These are phyloP conservation scores for Lathyrus oleraceus DNA, from an alignment of 306 rosid species.

Conservation along the genomic window DNA sequence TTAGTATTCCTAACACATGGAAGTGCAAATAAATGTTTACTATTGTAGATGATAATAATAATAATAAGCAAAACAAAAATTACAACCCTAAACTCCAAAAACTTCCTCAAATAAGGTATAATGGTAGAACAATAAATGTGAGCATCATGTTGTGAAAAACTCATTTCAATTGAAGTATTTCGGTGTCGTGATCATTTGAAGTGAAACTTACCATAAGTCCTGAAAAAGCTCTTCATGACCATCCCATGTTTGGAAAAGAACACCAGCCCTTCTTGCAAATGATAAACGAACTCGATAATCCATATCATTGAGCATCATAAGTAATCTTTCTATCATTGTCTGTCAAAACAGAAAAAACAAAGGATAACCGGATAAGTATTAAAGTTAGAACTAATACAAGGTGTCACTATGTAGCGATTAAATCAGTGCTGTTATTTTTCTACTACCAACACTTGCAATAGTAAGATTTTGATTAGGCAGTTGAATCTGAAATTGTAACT, in stretches of 20 bases:
- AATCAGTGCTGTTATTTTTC: not conserved
- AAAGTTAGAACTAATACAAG: slow-evolving; percentile 7
- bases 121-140: not conserved
- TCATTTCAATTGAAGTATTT: not conserved
- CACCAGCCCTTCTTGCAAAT: slow-evolving; percentile 67
- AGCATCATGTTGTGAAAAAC: slow-evolving; percentile 7
- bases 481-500: not conserved
- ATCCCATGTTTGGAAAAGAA: slow-evolving; percentile 96
- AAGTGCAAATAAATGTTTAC: slow-evolving; percentile 2
- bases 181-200: slow-evolving; percentile 1
- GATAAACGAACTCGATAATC: slow-evolving; percentile 87
- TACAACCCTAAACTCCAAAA: not conserved
- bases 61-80: slow-evolving; percentile 9
- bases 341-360: slow-evolving; percentile 37
- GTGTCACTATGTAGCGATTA: not conserved
- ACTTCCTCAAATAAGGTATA: slow-evolving; percentile 2
- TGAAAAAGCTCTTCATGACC: slow-evolving; percentile 88
- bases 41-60: slow-evolving; percentile 5
- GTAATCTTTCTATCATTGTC: slow-evolving; percentile 71
- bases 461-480: not conserved
- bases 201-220: slow-evolving; percentile 76
- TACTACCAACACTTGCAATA: not conserved
- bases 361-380: slow-evolving; percentile 16
- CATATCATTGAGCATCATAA: slow-evolving; percentile 71
- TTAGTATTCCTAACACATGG: not conserved